These are phyloP conservation scores for Schrenkiella parvula DNA, from an alignment of 345 rosid species.

Conservation along the genomic window DNA sequence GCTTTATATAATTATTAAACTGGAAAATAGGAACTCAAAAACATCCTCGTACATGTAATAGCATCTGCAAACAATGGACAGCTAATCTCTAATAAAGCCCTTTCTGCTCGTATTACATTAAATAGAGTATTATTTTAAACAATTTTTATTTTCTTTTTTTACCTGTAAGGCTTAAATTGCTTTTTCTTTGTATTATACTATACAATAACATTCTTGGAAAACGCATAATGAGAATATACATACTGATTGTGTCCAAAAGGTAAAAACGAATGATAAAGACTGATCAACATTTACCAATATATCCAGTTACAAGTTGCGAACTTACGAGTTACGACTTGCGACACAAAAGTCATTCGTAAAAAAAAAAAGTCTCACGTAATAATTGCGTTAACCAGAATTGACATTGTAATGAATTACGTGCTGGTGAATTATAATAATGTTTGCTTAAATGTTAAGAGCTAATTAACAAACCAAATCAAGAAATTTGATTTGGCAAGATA, in stretches of 20 bases:
- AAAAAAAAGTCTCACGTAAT: background rate
- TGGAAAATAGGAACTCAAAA: too few species aligned
- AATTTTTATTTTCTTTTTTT: too few species aligned
- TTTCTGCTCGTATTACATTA: background rate
- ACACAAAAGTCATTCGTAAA: background rate
- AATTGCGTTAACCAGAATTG: background rate
- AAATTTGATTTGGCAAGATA: constrained; percentile 14
- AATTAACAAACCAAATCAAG: constrained; percentile 24
- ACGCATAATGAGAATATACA: too few species aligned
- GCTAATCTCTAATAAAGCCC: background rate
- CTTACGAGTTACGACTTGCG: background rate
- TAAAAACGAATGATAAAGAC: background rate
- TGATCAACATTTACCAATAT: background rate
- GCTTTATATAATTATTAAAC: too few species aligned
- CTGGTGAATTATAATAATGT: constrained; percentile 2
- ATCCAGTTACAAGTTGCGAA: too few species aligned
- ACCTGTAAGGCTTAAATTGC: too few species aligned
- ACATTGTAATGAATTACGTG: background rate
- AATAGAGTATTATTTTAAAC: too few species aligned
- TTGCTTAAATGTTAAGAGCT: background rate
- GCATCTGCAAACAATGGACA: background rate
- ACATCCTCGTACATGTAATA: background rate
- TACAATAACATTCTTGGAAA: background rate
- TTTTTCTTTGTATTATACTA: too few species aligned
- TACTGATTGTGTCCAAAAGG: too few species aligned